Percentiles rank a stretch among this genome's conserved stretches.
Conservation (phyloP, 306 rosid species). For the Macrotyloma uniflorum region DNA sequence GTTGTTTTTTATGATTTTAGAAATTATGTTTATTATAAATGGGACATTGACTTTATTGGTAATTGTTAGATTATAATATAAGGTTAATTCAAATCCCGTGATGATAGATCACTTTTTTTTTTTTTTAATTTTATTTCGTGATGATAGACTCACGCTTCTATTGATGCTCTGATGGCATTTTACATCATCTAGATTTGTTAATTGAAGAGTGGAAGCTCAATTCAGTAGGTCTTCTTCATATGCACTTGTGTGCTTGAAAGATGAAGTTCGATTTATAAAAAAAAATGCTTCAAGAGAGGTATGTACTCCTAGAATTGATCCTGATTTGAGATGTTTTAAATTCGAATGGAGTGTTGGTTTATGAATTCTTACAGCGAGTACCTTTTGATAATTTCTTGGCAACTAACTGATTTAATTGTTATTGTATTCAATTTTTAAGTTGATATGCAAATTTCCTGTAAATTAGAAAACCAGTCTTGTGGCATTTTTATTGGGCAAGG, state of each 20-base stretch:
- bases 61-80: not conserved
- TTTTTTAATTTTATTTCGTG: not conserved
- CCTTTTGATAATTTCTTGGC: not conserved
- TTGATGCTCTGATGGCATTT: conserved; percentile 5
- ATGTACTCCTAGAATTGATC: not conserved
- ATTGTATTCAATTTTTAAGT: not conserved
- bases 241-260: not conserved
- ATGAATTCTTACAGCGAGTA: not conserved
- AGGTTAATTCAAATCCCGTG: not conserved
- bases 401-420: too few species aligned
- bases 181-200: not conserved
- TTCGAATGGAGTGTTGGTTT: not conserved
- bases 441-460: not conserved
- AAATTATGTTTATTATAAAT: not conserved
- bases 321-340: not conserved
- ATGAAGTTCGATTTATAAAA: not conserved
- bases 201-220: conserved; percentile 20
- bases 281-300: conserved; percentile 16
- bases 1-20: not conserved
- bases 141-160: not conserved
- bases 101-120: not conserved
- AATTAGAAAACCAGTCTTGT: not conserved
- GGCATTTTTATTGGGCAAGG: not conserved
- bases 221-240: not conserved
- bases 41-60: not conserved